Evolutionary conservation across 2,329 filamentous ascomycete genomes (phyloP).

Genomic region (Tolypocladium pustulatum): DNA sequence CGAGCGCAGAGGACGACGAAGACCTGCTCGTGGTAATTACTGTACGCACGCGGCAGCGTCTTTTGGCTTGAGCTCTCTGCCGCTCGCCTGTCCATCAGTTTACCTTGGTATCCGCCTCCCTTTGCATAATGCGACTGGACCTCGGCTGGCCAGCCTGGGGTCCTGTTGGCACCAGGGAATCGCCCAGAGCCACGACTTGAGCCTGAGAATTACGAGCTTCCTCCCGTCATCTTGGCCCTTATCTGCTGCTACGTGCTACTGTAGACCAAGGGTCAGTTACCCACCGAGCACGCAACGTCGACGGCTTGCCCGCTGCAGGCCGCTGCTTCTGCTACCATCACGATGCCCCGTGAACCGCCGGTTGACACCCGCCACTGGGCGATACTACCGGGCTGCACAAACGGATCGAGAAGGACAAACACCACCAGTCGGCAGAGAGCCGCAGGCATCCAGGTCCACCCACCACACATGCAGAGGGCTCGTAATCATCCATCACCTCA

Average conservation of each 20-base stretch:
- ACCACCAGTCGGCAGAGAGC: background rate
- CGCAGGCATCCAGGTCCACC: background rate
- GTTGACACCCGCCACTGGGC: background rate
- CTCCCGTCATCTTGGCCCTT: background rate
- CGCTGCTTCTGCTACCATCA: background rate
- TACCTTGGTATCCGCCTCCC: background rate
- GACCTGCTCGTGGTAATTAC: no score
- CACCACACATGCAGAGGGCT: background rate
- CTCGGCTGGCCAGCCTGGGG: background rate
- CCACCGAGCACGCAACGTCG: constrained; percentile 1
- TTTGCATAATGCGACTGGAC: background rate
- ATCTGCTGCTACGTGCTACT: background rate
- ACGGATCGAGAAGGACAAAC: background rate
- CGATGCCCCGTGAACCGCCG: background rate
- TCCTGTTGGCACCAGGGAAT: background rate
- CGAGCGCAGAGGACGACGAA: no score
- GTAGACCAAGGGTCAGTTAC: background rate
- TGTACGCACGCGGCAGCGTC: background rate
- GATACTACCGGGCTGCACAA: background rate
- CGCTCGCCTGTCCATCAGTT: background rate
- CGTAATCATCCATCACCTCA: background rate
- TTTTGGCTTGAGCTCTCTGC: background rate
- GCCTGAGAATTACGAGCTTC: background rate
- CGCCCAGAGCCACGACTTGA: background rate
- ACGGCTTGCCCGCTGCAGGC: constrained; percentile 1